phyloP scores from a whole-genome alignment of 306 rosid species.

The Prunus davidiana region DNA sequence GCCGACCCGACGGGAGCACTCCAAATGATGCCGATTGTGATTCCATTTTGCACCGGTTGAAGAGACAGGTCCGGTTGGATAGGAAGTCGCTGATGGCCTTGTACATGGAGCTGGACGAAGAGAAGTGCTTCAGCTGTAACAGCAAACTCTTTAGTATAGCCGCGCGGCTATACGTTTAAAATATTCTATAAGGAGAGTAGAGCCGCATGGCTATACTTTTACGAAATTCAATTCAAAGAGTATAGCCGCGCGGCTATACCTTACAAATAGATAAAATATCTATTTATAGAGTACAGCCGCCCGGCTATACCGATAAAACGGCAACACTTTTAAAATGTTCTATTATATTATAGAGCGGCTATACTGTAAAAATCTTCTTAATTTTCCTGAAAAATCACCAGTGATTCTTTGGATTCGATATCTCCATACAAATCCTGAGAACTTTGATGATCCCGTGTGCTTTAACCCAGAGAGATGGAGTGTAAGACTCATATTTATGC shows the following conservation, averaged over 20 bases:
- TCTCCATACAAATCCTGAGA: slow-evolving; percentile 19
- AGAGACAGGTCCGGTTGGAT: slow-evolving; percentile 72
- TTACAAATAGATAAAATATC: too few relatives aligned
- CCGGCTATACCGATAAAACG: too few relatives aligned
- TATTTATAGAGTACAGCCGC: too few relatives aligned
- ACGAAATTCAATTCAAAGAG: too few relatives aligned
- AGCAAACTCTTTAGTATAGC: too few relatives aligned
- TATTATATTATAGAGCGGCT: too few relatives aligned
- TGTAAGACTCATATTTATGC: background rate
- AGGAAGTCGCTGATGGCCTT: slow-evolving; percentile 69
- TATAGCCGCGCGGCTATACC: too few relatives aligned
- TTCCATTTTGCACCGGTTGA: slow-evolving; percentile 44
- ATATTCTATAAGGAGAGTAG: too few relatives aligned
- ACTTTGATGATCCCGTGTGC: slow-evolving; percentile 21
- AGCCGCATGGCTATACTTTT: too few relatives aligned
- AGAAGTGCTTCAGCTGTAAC: slow-evolving; percentile 88
- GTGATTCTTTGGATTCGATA: slow-evolving; percentile 14
- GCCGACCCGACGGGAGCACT: slow-evolving; percentile 20
- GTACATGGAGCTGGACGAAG: slow-evolving; percentile 87
- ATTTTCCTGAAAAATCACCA: background rate
- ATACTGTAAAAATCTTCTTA: too few relatives aligned
- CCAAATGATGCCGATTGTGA: slow-evolving; percentile 45
- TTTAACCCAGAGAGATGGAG: slow-evolving; percentile 26
- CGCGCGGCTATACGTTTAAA: too few relatives aligned
- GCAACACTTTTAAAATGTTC: too few relatives aligned